Evolutionary conservation across 2,329 filamentous ascomycete species (phyloP), one percentile per base, ranked within the genome.

Genomic region (Penicillium thymicola): DNA sequence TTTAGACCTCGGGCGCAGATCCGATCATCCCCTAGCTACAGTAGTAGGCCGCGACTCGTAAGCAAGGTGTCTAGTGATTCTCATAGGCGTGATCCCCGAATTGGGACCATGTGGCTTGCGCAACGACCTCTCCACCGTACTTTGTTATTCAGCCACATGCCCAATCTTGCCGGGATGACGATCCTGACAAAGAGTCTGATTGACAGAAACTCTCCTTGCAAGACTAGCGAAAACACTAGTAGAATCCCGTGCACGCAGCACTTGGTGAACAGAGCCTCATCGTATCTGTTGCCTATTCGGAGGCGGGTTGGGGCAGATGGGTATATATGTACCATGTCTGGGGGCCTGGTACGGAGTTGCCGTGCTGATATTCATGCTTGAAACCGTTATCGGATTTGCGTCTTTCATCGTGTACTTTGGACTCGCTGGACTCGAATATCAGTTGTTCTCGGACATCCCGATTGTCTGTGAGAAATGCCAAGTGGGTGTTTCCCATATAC

Each of bases 221-320:
- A 53, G 34, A 44, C 52, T 55, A 55, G 46, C 16, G 46, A 44
- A 44, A 2, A 30, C 28, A 51, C 46, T 55, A 55, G 54, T 52
- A 42, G 23, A 45, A 25, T 50, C 21, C 18, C 16, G 41, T 51
- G 54, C 54, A 55, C 47, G 47, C 30, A 51, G 47, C 54, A 44
- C 41, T 13, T n/a, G 8, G 47, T 34, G 54, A 30, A 52, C 54
- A 55, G 54, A 55, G 54, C 48, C 54, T 52, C 48, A 52, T 43
- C 11, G 27, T 27, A 16, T 51, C 8, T 37, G 8, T 52, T 52
- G 2, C 41, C 50, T 52, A 18, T 37, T 37, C n/a, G 7, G 41
- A n/a, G 9, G 9, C 5, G 16, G 9, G 30, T 5, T 21, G 5
- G 28, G 27, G 38, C 23, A 37, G 21, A 30, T 21, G 7, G 7